Evolutionary conservation across 2,329 filamentous ascomycete species (phyloP).

Genomic region (Hypocreales sp.): DNA sequence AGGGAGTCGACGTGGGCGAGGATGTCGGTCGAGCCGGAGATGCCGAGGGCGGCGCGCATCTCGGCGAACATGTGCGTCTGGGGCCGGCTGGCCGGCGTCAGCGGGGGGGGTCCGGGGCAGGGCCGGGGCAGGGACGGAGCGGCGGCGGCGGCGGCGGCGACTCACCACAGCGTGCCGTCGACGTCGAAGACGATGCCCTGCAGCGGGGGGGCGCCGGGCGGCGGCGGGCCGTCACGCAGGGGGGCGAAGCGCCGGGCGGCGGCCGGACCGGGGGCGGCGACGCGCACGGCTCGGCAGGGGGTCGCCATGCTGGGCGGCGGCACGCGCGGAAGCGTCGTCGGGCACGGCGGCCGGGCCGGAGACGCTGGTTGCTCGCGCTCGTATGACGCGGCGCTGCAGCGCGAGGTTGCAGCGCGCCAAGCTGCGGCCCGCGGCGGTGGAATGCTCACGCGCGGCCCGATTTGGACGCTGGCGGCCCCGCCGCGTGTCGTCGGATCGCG

Average conservation of each 20-base stretch:
- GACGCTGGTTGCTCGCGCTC: too few relatives aligned
- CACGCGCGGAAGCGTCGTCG: too few relatives aligned
- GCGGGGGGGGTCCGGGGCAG: neutral
- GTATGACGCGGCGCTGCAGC: too few relatives aligned
- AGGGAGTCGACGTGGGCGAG: slow-evolving; percentile 74
- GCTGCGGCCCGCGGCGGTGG: too few relatives aligned
- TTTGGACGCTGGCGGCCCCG: too few relatives aligned
- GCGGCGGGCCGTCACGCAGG: slow-evolving; percentile 17
- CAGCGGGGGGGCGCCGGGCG: slow-evolving; percentile 15
- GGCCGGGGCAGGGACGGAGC: too few relatives aligned
- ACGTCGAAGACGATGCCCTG: slow-evolving; percentile 73
- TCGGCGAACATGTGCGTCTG: slow-evolving; percentile 92
- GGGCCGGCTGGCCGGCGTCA: slow-evolving; percentile 45
- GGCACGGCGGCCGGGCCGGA: too few relatives aligned
- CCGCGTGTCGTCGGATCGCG: too few relatives aligned
- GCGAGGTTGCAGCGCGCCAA: too few relatives aligned
- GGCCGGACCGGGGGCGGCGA: slow-evolving; percentile 23
- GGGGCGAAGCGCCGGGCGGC: slow-evolving; percentile 38
- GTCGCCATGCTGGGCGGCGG: too few relatives aligned
- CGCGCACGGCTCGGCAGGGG: too few relatives aligned
- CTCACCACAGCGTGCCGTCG: slow-evolving; percentile 79
- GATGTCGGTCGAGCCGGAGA: slow-evolving; percentile 63
- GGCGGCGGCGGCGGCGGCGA: neutral
- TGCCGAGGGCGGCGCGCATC: slow-evolving; percentile 65
- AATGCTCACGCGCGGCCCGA: too few relatives aligned